phyloP scores from a whole-genome alignment of 257 asterid genomes.

The Fraxinus excelsior region DNA sequence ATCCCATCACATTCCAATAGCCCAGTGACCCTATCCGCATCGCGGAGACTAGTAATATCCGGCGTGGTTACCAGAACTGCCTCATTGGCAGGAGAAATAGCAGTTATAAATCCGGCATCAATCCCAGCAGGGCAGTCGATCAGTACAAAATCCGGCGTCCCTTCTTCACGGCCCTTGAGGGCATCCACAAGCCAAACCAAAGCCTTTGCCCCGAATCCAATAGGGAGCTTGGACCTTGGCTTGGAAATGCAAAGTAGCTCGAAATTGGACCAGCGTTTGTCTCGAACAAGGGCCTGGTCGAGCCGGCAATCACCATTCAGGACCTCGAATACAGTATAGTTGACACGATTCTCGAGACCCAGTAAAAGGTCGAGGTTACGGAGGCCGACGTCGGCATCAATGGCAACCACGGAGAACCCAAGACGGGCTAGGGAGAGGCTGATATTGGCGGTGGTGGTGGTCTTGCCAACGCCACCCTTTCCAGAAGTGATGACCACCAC shows the following conservation, averaged over 20 bases:
- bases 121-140: constrained; percentile 97
- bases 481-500: constrained; percentile 97
- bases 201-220: constrained; percentile 96
- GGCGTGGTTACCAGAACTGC: constrained; percentile 93
- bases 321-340: constrained; percentile 91
- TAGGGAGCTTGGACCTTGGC: constrained; percentile 83
- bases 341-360: constrained; percentile 94
- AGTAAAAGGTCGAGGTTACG: constrained; percentile 93
- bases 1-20: constrained; percentile 93
- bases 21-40: constrained; percentile 92
- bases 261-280: constrained; percentile 95
- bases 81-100: constrained; percentile 95
- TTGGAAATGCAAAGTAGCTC: constrained; percentile 91
- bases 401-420: constrained; percentile 91
- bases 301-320: constrained; percentile 97
- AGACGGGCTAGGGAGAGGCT: constrained; percentile 91
- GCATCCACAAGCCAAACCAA: constrained; percentile 91
- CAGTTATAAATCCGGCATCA: constrained; percentile 94
- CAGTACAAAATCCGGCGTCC: constrained; percentile 77
- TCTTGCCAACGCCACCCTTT: constrained; percentile 96
- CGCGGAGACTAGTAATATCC: constrained; percentile 86
- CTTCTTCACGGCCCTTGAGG: constrained; percentile 71
- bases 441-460: constrained; percentile 95
- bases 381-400: constrained; percentile 95
- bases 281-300: constrained; percentile 93